Evolutionary conservation across 176 grass and related monocot genomes (phyloP).

Genomic region (Musa schizocarpa): DNA sequence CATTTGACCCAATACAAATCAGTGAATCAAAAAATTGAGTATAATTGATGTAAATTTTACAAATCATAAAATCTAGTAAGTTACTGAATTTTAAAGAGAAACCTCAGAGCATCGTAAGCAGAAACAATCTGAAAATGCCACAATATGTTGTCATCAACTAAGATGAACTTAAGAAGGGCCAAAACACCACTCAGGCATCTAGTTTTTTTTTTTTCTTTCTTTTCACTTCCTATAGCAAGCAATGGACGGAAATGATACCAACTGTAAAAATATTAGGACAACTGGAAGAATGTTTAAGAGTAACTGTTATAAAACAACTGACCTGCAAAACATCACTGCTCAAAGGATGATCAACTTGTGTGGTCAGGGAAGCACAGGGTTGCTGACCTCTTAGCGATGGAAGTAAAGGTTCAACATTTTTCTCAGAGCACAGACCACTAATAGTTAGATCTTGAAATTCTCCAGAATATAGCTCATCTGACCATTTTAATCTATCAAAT

Average conservation of each 20-base stretch:
- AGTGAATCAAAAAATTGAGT: too few species aligned
- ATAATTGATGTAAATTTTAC: too few species aligned
- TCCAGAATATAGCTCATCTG: constrained; percentile 53
- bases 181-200: neutral
- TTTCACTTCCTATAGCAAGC: neutral
- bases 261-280: neutral
- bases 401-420: constrained; percentile 20
- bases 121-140: too few species aligned
- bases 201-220: too few species aligned
- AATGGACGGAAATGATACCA: neutral
- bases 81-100: too few species aligned
- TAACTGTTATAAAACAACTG: neutral
- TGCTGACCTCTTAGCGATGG: constrained; percentile 33
- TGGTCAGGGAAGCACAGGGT: constrained; percentile 13
- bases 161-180: neutral
- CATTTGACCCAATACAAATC: too few species aligned
- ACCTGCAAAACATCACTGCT: constrained; percentile 62
- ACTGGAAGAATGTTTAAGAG: neutral
- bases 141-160: neutral
- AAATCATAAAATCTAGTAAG: too few species aligned
- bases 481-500: constrained; percentile 30
- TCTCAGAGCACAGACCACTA: constrained; percentile 41
- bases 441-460: constrained; percentile 46
- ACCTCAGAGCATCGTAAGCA: too few species aligned
- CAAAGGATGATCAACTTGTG: constrained; percentile 14